Evolutionary conservation across 176 grass and related monocot species (phyloP).

Genomic region (Carex scoparia): DNA sequence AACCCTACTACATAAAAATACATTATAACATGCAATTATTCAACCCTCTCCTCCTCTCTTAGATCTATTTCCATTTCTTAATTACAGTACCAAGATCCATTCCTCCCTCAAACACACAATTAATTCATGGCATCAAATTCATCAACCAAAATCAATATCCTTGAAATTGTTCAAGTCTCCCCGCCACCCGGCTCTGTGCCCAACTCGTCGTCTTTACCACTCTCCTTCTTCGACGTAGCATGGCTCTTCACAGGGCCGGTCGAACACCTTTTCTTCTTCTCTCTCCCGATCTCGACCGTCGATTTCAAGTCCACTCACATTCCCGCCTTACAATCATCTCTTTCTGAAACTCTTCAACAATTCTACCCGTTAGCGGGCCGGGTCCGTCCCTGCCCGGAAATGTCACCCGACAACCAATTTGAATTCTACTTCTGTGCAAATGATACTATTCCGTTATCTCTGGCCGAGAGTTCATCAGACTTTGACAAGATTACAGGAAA

Average conservation of each 20-base stretch:
- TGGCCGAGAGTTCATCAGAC: conserved; percentile 57
- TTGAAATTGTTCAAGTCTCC: conserved; percentile 21
- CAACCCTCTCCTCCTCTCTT: conserved; percentile 3
- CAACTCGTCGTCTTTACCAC: conserved; percentile 39
- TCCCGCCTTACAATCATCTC: conserved; percentile 50
- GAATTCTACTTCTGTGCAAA: conserved; percentile 41
- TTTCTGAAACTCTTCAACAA: conserved; percentile 52
- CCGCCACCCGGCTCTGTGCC: conserved; percentile 23
- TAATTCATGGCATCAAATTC: conserved; percentile 19
- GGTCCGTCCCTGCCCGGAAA: conserved; percentile 36
- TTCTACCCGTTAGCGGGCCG: conserved; percentile 75
- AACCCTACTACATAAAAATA: not conserved
- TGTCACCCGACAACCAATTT: conserved; percentile 32
- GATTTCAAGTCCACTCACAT: conserved; percentile 47
- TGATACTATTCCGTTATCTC: conserved; percentile 37
- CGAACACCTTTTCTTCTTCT: conserved; percentile 88
- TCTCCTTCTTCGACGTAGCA: conserved; percentile 85
- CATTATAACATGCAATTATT: conserved; percentile 23
- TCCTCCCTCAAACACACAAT: not conserved
- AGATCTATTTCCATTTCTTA: not conserved
- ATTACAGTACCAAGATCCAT: not conserved
- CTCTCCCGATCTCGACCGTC: conserved; percentile 33
- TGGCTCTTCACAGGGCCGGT: conserved; percentile 95
- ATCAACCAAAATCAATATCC: not conserved
- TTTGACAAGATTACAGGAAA: conserved; percentile 55